Conservation (phyloP, 1,284 basidiomycete species). For the Sutorius eximius region DNA sequence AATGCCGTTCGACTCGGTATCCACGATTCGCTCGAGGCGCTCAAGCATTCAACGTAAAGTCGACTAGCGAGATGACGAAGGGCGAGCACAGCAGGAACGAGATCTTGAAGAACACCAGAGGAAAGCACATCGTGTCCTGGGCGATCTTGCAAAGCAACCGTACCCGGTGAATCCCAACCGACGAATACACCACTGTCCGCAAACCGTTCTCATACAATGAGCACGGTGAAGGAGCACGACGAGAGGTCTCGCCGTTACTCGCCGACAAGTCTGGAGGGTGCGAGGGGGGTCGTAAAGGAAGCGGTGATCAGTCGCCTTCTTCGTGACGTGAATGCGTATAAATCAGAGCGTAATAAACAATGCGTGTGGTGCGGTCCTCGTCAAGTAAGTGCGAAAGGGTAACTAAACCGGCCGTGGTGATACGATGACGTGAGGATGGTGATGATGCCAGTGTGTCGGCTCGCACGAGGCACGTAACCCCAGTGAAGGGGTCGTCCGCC, state of each 20-base stretch:
- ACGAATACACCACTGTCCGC: slow-evolving; percentile 6
- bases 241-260: slow-evolving; percentile 23
- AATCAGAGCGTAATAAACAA: slow-evolving; percentile 36
- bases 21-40: slow-evolving; percentile 16
- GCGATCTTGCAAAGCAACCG: slow-evolving; percentile 15
- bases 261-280: slow-evolving; percentile 19
- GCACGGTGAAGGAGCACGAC: slow-evolving; percentile 1
- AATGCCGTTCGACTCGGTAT: slow-evolving; percentile 6
- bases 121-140: slow-evolving; percentile 8
- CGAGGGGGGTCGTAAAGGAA: slow-evolving; percentile 20
- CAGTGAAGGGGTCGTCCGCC: slow-evolving; percentile 74
- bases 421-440: slow-evolving; percentile 6
- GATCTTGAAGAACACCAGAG: slow-evolving; percentile 1
- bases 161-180: slow-evolving; percentile 13
- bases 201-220: slow-evolving; percentile 35
- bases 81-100: slow-evolving; percentile 24
- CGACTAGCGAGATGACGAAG: slow-evolving; percentile 33
- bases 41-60: slow-evolving; percentile 28
- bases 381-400: slow-evolving; percentile 20
- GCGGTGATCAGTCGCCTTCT: slow-evolving; percentile 38
- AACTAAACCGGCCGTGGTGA: slow-evolving; percentile 22
- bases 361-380: slow-evolving; percentile 29
- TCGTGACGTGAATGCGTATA: slow-evolving; percentile 28
- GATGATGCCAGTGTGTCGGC: slow-evolving; percentile 69
- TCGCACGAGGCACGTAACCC: slow-evolving; percentile 69